Base-by-base conservation (phyloP, 2,329 filamentous ascomycete genomes). In the Corynespora cassiicola region DNA sequence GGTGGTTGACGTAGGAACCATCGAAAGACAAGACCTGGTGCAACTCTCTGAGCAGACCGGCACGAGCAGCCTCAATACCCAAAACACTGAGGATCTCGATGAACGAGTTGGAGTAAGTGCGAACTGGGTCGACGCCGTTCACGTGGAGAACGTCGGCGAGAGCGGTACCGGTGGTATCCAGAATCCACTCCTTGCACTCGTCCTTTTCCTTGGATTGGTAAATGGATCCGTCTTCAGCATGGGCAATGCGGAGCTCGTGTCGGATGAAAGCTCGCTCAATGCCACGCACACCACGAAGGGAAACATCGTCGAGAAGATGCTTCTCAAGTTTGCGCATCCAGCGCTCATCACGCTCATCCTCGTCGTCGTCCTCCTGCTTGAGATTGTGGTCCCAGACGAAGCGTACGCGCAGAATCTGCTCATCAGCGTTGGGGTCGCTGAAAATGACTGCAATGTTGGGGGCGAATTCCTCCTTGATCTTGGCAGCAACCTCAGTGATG, bases 1-100 rank as follows among this genome's bases (percentile, higher is more conserved):
- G 90, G 74, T 97, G 90, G 70, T 99, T 99, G 80, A 99, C 94
- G 68, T 99, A 99, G 10, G 94, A 97, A 81, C 95, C 95, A 66
- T 97, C 94, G 66, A 99, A 99, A 17, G 94, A 91, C 75, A 99
- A 74, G 65, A 99, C 94, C 61, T 90, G 85, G 19, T 87, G 90
- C 77, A 99, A 73, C 67, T 99, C 95, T 46, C 87, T 85, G 54
- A 96, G 84, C 41, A 99, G 78, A 36, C 91, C 88, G 31, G 87
- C 84, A 61, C 94, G 87, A 45, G 90, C 90, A 52, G 90, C 95
- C 67, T 99, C 94, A 50, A 99, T 99, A 65, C 94, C 94, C 49
- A 99, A 94, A 7, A 96, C 90, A 52, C 92, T 87, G 28, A 96
- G 87, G 56, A 96, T 84, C 71, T 99, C 92, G 68, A 92, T 90